Evolutionary conservation across 2,329 filamentous ascomycete species (phyloP).

Genomic region (Xylaria sp.): DNA sequence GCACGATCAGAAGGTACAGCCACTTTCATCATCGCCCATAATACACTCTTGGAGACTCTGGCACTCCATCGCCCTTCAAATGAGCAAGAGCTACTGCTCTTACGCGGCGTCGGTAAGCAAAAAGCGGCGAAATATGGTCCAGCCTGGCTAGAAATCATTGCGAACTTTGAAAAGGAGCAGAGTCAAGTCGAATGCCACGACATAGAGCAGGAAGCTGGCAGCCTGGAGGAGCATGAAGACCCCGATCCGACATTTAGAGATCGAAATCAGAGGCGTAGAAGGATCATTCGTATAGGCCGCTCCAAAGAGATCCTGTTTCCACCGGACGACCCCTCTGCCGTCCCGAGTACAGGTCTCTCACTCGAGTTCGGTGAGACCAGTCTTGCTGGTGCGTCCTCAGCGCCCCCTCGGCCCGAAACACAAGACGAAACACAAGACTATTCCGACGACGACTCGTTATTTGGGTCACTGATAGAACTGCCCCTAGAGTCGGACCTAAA

Average conservation of each 20-base stretch:
- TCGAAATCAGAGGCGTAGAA: slow-evolving; percentile 4
- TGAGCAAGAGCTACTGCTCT: slow-evolving; percentile 8
- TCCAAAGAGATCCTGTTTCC: slow-evolving; percentile 5
- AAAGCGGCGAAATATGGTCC: slow-evolving; percentile 16
- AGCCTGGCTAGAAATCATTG: slow-evolving; percentile 23
- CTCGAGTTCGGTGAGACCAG: slow-evolving; percentile 1
- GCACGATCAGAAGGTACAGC: not conserved
- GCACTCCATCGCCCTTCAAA: slow-evolving; percentile 17
- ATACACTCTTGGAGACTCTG: slow-evolving; percentile 1
- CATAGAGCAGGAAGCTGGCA: not conserved
- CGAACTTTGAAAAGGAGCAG: slow-evolving; percentile 9
- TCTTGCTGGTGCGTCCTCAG: not conserved
- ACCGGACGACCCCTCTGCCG: not conserved
- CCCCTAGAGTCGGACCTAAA: slow-evolving; percentile 1
- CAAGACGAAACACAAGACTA: not conserved
- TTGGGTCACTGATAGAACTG: slow-evolving; percentile 8
- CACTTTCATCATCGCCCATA: slow-evolving; percentile 11
- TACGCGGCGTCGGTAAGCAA: slow-evolving; percentile 8
- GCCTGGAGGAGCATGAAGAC: not conserved
- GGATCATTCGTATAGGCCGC: not conserved
- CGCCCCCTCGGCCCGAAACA: not conserved
- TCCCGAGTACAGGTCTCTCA: not conserved
- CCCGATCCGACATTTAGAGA: not conserved
- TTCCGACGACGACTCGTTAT: not conserved
- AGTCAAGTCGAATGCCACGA: not conserved